Evolutionary conservation across 2,329 filamentous ascomycete genomes (phyloP), one percentile per base, ranked within the genome.

Genomic region (Allantophomopsis cytisporea): DNA sequence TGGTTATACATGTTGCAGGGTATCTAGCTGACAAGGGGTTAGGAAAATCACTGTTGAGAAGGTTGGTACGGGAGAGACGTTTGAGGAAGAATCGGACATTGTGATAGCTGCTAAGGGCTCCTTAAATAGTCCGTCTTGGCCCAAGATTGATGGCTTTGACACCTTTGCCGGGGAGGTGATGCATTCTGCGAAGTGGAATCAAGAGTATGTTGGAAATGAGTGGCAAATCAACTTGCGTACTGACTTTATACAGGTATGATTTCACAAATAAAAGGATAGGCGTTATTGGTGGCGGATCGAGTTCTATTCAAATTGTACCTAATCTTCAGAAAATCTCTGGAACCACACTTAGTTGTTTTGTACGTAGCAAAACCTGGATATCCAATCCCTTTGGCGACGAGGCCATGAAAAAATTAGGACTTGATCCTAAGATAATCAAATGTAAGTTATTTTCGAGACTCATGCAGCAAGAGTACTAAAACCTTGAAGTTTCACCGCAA

Each of bases 251-350:
- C n/a, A 65, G 60, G 16, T 68, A 63, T 45, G 62, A 69, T 47
- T 67, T 68, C 37, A 56, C 47, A 33, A 60, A 63, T 43, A 71
- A 71, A 51, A 56, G 55, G 39, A 55, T 73, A 13, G 68, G 63
- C 7, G 53, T 73, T 4, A 64, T 73, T 35, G 69, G 69, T n/a
- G 66, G 65, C 40, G 69, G 69, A 11, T 66, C 65, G 15, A 69
- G 65, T 45, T 61, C 60, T 1, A 70, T 71, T 43, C 69, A 73
- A 43, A 71, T 73, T 39, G 58, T 72, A 7, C 68, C 69, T 1
- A 53, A 47, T 5, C 53, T 73, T 31, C 66, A 69, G 45, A 63
- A 63, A 43, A 55, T 65, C 32, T 54, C 62, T 38, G 65, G 63
- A 3, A 44, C 56, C 3, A 47, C 58, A 8, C 48, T 70, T 20